Percentiles rank a stretch among this genome's conserved stretches.
These are phyloP conservation scores for Dothistroma septosporum DNA, from an alignment of 2,329 filamentous ascomycete genomes.

Conservation along the genomic window DNA sequence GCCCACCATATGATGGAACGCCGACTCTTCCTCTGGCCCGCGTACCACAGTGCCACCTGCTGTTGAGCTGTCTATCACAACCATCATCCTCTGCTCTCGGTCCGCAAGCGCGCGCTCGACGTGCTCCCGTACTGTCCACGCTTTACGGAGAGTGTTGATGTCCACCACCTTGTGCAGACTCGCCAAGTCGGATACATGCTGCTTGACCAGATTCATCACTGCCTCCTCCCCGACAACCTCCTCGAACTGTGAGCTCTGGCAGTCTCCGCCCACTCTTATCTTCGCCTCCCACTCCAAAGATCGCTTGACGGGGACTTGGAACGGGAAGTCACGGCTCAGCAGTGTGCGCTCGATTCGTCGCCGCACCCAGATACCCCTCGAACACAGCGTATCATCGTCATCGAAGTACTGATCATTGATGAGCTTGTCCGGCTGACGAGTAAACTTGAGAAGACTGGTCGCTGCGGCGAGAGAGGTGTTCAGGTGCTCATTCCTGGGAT, in stretches of 20 bases:
- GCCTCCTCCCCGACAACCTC: slow-evolving; percentile 10
- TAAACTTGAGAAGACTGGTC: slow-evolving; percentile 1
- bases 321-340: not conserved
- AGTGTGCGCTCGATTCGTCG: slow-evolving; percentile 2
- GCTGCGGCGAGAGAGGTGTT: not conserved
- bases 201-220: not conserved
- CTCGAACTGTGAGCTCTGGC: slow-evolving; percentile 15
- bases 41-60: not conserved
- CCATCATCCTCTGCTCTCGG: not conserved
- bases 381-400: slow-evolving; percentile 6
- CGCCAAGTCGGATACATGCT: not conserved
- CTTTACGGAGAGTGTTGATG: slow-evolving; percentile 9
- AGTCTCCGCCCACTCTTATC: slow-evolving; percentile 15
- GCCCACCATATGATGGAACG: slow-evolving; percentile 14
- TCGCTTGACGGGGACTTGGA: not conserved
- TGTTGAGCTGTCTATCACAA: slow-evolving; percentile 10
- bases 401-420: slow-evolving; percentile 23
- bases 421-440: slow-evolving; percentile 3
- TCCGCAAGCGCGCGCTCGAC: not conserved
- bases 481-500: not conserved
- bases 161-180: slow-evolving; percentile 1
- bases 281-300: slow-evolving; percentile 18
- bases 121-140: slow-evolving; percentile 7
- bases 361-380: slow-evolving; percentile 19
- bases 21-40: not conserved